Evolutionary conservation across 257 asterid species (phyloP).

Genomic region (Nicotiana knightiana): DNA sequence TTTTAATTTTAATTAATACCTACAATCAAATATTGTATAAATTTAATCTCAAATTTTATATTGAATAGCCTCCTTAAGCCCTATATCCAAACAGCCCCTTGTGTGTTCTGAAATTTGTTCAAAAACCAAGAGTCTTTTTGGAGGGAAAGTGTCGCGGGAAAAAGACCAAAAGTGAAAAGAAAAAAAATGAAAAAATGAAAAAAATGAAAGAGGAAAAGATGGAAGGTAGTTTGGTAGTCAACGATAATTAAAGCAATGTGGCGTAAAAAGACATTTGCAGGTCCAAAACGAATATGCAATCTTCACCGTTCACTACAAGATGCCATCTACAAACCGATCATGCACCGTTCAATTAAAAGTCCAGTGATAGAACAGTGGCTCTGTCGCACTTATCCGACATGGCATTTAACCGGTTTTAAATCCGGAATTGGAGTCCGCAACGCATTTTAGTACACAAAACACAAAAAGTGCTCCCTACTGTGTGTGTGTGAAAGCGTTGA

Average conservation of each 20-base stretch:
- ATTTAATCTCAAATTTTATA: too few relatives aligned
- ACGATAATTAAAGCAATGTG: conserved; percentile 9
- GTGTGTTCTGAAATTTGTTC: too few relatives aligned
- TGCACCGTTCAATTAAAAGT: too few relatives aligned
- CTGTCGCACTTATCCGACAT: conserved; percentile 35
- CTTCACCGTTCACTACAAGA: conserved; percentile 25
- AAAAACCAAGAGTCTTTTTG: too few relatives aligned
- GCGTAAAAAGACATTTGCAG: conserved; percentile 2
- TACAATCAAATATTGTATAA: too few relatives aligned
- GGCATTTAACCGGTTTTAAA: conserved; percentile 58
- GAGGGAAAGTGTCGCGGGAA: too few relatives aligned
- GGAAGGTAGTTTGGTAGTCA: conserved; percentile 6
- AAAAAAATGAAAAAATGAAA: too few relatives aligned
- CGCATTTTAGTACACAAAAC: conserved; percentile 23
- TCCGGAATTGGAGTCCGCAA: conserved; percentile 78
- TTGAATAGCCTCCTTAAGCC: too few relatives aligned
- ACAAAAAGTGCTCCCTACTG: conserved; percentile 5
- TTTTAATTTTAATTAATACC: too few relatives aligned
- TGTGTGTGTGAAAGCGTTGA: conserved; percentile 25
- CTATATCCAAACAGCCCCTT: too few relatives aligned
- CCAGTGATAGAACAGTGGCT: conserved; percentile 17
- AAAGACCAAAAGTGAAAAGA: too few relatives aligned
- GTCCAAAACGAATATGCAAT: conserved; percentile 22
- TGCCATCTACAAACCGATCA: background rate
- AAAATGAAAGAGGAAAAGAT: too few relatives aligned